Conservation (phyloP, 805 yeast genomes). For the Candida arabinofermentans region DNA sequence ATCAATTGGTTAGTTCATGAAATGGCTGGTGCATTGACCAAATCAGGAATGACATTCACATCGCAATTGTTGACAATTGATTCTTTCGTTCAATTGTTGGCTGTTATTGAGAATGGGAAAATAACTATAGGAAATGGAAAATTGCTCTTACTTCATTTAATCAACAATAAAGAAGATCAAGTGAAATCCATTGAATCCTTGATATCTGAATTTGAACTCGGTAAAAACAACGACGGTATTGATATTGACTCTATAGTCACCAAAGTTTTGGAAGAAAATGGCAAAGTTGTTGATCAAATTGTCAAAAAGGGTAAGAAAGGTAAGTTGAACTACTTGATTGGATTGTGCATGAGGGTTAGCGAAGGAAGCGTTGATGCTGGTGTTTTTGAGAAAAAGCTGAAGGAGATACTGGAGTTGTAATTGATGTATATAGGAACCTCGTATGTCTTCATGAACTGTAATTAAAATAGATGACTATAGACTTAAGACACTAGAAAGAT, state of each 20-base stretch:
- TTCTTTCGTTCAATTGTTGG: conserved; percentile 52
- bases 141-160: conserved; percentile 55
- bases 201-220: conserved; percentile 51
- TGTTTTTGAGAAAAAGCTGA: conserved; percentile 22
- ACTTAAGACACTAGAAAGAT: too few relatives aligned
- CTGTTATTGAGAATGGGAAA: conserved; percentile 39
- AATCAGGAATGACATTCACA: conserved; percentile 38
- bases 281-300: conserved; percentile 54
- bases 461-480: too few relatives aligned
- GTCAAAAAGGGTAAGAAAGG: conserved; percentile 52
- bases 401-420: conserved; percentile 11
- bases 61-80: conserved; percentile 33
- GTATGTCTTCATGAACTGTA: too few relatives aligned
- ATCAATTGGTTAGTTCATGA: conserved; percentile 85
- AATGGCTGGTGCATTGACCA: conserved; percentile 63
- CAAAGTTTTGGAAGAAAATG: conserved; percentile 37
- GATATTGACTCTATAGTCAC: conserved; percentile 28
- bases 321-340: conserved; percentile 74
- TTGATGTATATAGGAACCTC: not conserved
- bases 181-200: conserved; percentile 35
- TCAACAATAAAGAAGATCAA: conserved; percentile 43
- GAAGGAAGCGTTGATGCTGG: conserved; percentile 53
- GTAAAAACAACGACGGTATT: conserved; percentile 31
- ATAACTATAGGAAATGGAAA: conserved; percentile 70
- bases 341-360: conserved; percentile 76